Conservation (phyloP, 306 rosid species). For the Vigna unguiculata region DNA sequence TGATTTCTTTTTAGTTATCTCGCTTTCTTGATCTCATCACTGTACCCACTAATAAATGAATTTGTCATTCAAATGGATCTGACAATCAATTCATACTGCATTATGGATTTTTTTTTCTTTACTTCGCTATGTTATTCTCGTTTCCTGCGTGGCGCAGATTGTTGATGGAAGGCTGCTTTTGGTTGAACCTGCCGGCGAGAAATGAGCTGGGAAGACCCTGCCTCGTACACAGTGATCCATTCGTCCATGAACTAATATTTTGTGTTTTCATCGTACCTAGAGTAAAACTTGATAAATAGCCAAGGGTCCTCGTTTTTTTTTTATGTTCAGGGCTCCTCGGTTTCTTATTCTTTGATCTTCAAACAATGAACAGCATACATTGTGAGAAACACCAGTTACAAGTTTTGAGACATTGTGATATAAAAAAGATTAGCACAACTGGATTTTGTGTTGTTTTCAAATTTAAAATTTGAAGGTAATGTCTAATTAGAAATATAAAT, state of each 20-base stretch:
- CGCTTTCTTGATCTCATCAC: neutral
- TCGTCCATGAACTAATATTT: neutral
- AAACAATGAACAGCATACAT: neutral
- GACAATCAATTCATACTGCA: neutral
- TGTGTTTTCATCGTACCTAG: neutral
- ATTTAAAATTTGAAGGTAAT: neutral
- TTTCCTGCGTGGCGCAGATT: constrained; percentile 56
- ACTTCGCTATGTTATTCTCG: neutral
- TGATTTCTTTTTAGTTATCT: neutral
- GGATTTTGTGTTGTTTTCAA: neutral
- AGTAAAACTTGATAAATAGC: neutral
- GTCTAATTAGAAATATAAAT: too few species aligned
- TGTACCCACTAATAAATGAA: neutral
- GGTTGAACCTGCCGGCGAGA: constrained; percentile 63
- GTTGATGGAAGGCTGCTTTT: constrained; percentile 75
- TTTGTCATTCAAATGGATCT: neutral
- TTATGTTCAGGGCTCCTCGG: neutral
- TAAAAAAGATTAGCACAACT: neutral
- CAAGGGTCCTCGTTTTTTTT: neutral
- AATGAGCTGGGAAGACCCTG: neutral
- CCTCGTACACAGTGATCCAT: neutral
- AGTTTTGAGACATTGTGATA: neutral
- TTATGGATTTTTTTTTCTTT: constrained; percentile 16
- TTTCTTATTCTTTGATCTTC: neutral
- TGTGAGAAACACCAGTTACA: neutral